These are phyloP conservation scores for Ilyonectria mors-panacis DNA, from an alignment of 2,329 filamentous ascomycete species.

Conservation along the genomic window DNA sequence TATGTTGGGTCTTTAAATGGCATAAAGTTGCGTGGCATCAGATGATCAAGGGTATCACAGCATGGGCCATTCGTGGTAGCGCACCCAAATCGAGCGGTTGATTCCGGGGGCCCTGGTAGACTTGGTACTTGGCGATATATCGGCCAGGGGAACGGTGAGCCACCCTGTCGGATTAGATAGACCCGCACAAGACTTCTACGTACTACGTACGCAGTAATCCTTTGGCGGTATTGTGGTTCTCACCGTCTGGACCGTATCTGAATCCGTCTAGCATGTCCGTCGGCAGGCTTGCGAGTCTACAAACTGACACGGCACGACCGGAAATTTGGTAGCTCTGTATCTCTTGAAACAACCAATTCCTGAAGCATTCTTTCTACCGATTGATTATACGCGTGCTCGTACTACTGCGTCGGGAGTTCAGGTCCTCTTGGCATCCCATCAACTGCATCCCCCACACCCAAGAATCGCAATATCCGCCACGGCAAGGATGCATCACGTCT, in stretches of 20 bases:
- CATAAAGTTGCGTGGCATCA: conserved; percentile 20
- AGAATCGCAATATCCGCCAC: conserved; percentile 4
- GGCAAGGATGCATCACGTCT: conserved; percentile 1
- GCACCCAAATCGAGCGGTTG: conserved; percentile 15
- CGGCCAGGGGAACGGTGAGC: conserved; percentile 8
- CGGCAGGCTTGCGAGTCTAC: neutral
- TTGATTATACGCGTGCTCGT: neutral
- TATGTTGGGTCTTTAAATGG: conserved; percentile 3
- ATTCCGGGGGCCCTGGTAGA: neutral
- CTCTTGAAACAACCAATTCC: neutral
- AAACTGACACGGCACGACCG: neutral
- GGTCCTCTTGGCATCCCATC: neutral
- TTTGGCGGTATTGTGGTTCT: neutral
- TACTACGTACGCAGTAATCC: conserved; percentile 5
- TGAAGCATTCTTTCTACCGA: neutral
- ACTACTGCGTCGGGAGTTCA: neutral
- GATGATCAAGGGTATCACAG: conserved; percentile 18
- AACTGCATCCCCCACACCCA: neutral
- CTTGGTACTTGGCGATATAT: conserved; percentile 9
- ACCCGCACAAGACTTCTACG: neutral
- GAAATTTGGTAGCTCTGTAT: neutral
- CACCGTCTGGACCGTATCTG: neutral
- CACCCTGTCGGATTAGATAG: neutral
- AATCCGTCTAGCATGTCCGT: neutral
- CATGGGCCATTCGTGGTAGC: conserved; percentile 7